Evolutionary conservation across 805 yeast species (phyloP), one percentile per base, ranked within the genome.

Genomic region (Candida lessepsii): DNA sequence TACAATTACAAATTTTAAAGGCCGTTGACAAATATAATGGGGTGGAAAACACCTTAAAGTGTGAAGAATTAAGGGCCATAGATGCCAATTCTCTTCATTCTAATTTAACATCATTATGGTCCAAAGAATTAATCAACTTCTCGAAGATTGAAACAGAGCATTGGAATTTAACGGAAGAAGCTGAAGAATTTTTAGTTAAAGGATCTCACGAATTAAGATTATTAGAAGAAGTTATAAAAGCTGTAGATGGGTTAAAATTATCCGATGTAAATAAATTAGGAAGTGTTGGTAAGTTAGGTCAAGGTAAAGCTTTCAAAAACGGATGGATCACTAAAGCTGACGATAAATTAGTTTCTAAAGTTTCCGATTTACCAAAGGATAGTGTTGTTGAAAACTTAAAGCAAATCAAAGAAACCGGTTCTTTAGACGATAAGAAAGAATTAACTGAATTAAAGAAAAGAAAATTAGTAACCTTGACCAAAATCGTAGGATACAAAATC

Each of bases 281-380:
- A 41, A 70, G 80, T 38, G 80, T 80, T 44, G 98, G 97, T 47
- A 82, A 83, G 53, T 75, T 91, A 49, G 99, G 99, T 48, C 99
- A 93, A 70, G 96, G 95, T 52, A 82, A 90, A 56, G 99, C 98
- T 13, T 95, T 93, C 77, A 91, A 89, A 66, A 90, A 90, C 63
- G 95, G 95, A 29, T 93, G 99, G 99, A 82, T 93, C 54, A 69
- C 77, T 48, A 93, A 95, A 62, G 86, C 83, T 44, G 95, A 91
- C 42, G 95, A 86, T 52, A 80, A 75, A 55, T 75, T 91, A 52
- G 77, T 86, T 37, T 60, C 86, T 20, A 78, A 80, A 48, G 71
- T 82, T 23, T 65, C 71, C 35, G 69, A 67, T 29, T 61, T 73
- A 40, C 88, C 89, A 26, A 66, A 61, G 9, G 96, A 87, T 63